These are phyloP conservation scores for Fusarium begoniae DNA, from an alignment of 2,329 filamentous ascomycete genomes.

Conservation along the genomic window DNA sequence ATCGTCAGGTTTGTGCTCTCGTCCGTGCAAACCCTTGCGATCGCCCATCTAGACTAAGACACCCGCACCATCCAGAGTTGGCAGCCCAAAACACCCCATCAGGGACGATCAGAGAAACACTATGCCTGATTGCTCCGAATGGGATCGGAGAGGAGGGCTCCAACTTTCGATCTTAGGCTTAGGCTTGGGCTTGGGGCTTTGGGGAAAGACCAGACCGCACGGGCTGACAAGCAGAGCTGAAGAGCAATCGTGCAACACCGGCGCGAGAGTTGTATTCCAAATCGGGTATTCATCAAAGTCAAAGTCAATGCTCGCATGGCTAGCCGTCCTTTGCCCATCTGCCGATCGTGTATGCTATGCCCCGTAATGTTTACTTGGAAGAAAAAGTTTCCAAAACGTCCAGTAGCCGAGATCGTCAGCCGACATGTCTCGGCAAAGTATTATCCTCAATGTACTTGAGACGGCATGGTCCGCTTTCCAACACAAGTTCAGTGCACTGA, in stretches of 20 bases:
- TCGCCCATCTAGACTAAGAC: neutral
- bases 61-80: neutral
- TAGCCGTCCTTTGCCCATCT: neutral
- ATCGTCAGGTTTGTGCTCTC: conserved; percentile 10
- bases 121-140: conserved; percentile 12
- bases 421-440: neutral
- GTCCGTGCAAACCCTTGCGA: conserved; percentile 13
- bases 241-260: conserved; percentile 18
- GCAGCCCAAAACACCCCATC: neutral
- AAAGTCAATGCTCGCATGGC: conserved; percentile 6
- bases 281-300: conserved; percentile 9
- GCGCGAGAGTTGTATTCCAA: conserved; percentile 16
- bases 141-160: conserved; percentile 17
- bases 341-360: conserved; percentile 7
- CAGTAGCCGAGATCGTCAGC: conserved; percentile 15
- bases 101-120: conserved; percentile 1
- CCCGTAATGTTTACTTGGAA: conserved; percentile 1
- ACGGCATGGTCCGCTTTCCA: neutral
- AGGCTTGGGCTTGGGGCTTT: neutral
- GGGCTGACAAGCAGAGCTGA: neutral
- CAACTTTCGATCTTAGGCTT: conserved; percentile 2
- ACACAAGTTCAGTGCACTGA: neutral
- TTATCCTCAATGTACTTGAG: conserved; percentile 12
- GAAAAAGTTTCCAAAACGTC: neutral
- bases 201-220: conserved; percentile 2